Evolutionary conservation across 116 monocot genomes (phyloP), one percentile per base, ranked within the genome.

Genomic region (Trichopus zeylanicus): DNA sequence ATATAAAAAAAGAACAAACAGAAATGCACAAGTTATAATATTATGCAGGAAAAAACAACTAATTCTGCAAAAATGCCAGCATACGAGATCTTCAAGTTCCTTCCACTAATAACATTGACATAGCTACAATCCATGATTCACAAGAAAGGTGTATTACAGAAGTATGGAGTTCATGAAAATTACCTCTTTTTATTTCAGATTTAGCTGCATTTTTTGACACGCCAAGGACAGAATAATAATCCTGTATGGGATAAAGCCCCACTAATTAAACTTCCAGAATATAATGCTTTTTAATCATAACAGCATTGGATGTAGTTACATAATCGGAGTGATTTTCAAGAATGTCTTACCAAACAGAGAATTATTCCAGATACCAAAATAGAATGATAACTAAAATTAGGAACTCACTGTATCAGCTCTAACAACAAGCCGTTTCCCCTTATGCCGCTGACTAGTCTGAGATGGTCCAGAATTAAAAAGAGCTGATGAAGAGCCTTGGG

Each of bases 131-230:
- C n/a, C n/a, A n/a, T n/a, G n/a, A n/a, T n/a, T n/a, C n/a, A n/a
- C n/a, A n/a, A n/a, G n/a, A n/a, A n/a, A n/a, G n/a, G n/a, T n/a
- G n/a, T n/a, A 5, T 22, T 27, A 46, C 3, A 5, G 21, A 37
- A 46, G 4, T 26, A 26, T 18, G 46, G 18, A 16, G 23, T 56
- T 18, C 1, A 59, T 35, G 15, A 52, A 22, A 90, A 84, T 63
- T n/a, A 86, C 95, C 78, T 48, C 78, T 95, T 76, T 92, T 92
- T 53, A 92, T 87, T 78, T 92, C 92, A 61, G 92, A 80, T 83
- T 92, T 92, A 64, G 72, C 75, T 24, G 92, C 64, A 92, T 81
- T 92, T 66, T 83, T 87, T 30, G 92, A 92, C 7, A 92, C 92
- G 47, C 92, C 92, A 58, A 92, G 86, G 34, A 92, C 59, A 68